Conservation (phyloP, 2,329 filamentous ascomycete species). For the Neophaeococcomyces mojaviensis region DNA sequence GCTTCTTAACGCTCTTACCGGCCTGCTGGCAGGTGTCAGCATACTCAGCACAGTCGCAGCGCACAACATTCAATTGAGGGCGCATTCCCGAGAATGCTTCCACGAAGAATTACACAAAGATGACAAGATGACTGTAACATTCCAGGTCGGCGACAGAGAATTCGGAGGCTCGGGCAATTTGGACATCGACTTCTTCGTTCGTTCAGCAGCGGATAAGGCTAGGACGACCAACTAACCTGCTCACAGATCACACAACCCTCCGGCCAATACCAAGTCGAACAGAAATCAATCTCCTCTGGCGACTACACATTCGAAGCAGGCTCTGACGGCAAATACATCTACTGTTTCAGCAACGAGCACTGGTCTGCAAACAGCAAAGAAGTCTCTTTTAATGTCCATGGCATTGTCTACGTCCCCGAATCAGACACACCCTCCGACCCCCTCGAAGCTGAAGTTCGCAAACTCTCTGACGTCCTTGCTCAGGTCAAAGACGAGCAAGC, state of each 20-base stretch:
- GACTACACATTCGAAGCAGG: constrained; percentile 86
- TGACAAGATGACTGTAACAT: constrained; percentile 97
- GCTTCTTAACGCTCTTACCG: constrained; percentile 17
- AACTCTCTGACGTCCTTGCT: constrained; percentile 73
- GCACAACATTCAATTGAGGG: constrained; percentile 92
- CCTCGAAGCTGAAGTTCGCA: constrained; percentile 80
- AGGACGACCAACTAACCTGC: not conserved
- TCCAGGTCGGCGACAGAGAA: constrained; percentile 94
- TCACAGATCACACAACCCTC: constrained; percentile 68
- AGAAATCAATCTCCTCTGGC: constrained; percentile 76
- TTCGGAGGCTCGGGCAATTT: constrained; percentile 91
- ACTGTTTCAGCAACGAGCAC: constrained; percentile 99
- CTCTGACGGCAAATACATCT: constrained; percentile 80
- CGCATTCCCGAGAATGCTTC: constrained; percentile 95
- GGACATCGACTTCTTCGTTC: constrained; percentile 96
- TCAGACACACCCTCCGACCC: constrained; percentile 76
- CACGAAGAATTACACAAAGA: constrained; percentile 86
- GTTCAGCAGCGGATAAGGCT: constrained; percentile 25
- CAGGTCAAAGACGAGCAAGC: constrained; percentile 97
- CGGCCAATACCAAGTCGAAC: constrained; percentile 67
- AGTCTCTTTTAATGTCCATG: constrained; percentile 98
- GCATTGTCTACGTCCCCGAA: constrained; percentile 94
- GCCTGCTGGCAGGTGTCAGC: constrained; percentile 47
- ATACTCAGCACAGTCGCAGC: constrained; percentile 57
- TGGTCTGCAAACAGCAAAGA: constrained; percentile 96